phyloP scores from a whole-genome alignment of 345 rosid genomes.

The Salix caprea region DNA sequence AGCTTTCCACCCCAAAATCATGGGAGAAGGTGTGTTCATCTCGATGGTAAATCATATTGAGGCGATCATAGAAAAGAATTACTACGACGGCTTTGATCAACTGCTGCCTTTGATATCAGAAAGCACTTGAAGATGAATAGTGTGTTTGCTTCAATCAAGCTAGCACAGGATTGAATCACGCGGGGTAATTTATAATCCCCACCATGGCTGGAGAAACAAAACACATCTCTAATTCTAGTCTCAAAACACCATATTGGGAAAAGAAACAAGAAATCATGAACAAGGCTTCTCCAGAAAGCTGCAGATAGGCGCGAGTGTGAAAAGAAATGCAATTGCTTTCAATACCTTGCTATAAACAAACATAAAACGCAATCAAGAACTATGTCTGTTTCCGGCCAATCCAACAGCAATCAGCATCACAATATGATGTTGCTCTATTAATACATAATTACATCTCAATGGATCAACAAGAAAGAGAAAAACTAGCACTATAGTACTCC shows the following conservation, averaged over 20 bases:
- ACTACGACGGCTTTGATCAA: not conserved
- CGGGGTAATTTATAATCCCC: too few species aligned
- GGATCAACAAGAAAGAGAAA: not conserved
- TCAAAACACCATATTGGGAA: not conserved
- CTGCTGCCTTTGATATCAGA: not conserved
- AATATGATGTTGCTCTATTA: not conserved
- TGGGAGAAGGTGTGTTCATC: not conserved
- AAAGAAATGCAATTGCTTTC: not conserved
- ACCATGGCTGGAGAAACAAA: too few species aligned
- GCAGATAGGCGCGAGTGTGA: not conserved
- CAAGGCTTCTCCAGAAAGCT: not conserved
- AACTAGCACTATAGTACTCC: not conserved
- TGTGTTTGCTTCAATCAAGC: not conserved
- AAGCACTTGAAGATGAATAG: not conserved
- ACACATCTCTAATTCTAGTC: too few species aligned
- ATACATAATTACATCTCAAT: not conserved
- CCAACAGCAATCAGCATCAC: not conserved
- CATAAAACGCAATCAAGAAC: not conserved
- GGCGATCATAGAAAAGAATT: not conserved
- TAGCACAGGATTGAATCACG: not conserved
- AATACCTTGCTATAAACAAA: not conserved
- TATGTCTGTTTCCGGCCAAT: not conserved
- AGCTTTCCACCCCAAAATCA: not conserved
- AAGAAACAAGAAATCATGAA: not conserved
- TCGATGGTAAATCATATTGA: not conserved